These are phyloP conservation scores for Actinidia polygama DNA, from an alignment of 179 eudicot species.

Conservation along the genomic window DNA sequence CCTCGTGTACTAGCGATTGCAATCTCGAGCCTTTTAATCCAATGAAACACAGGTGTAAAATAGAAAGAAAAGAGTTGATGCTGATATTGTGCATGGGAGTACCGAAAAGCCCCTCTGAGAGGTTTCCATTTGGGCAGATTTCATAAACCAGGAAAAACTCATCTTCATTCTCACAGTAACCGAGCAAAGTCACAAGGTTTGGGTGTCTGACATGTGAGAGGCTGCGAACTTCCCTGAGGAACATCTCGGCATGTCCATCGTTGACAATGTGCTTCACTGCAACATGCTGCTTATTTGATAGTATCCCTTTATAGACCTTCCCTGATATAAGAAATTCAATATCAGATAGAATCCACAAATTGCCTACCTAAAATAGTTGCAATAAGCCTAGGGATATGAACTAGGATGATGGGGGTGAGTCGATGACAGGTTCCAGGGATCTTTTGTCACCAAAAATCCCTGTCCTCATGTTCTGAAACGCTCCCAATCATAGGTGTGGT, in stretches of 20 bases:
- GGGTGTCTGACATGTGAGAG: conserved; percentile 38
- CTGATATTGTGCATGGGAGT: conserved; percentile 11
- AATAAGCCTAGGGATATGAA: no score
- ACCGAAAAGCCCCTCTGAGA: conserved; percentile 61
- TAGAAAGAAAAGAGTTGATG: background rate
- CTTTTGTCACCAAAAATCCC: no score
- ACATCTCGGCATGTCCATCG: conserved; percentile 31
- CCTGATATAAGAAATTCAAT: conserved; percentile 24
- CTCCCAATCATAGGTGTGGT: no score
- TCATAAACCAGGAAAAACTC: conserved; percentile 58
- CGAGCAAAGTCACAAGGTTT: conserved; percentile 43
- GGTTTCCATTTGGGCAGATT: conserved; percentile 51
- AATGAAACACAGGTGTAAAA: conserved; percentile 14
- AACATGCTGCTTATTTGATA: conserved; percentile 33
- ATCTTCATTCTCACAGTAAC: conserved; percentile 46
- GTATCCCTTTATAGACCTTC: conserved; percentile 39
- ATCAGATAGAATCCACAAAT: no score
- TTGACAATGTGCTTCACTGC: conserved; percentile 39
- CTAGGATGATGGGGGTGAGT: no score
- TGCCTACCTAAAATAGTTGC: no score
- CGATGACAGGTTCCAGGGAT: no score
- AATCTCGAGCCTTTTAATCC: conserved; percentile 53
- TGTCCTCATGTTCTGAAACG: no score
- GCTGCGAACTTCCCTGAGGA: conserved; percentile 38
- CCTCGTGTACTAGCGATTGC: conserved; percentile 53